These are phyloP conservation scores for Peronospora destructor DNA, from an alignment of 352 stramenopile genomes.

Conservation along the genomic window DNA sequence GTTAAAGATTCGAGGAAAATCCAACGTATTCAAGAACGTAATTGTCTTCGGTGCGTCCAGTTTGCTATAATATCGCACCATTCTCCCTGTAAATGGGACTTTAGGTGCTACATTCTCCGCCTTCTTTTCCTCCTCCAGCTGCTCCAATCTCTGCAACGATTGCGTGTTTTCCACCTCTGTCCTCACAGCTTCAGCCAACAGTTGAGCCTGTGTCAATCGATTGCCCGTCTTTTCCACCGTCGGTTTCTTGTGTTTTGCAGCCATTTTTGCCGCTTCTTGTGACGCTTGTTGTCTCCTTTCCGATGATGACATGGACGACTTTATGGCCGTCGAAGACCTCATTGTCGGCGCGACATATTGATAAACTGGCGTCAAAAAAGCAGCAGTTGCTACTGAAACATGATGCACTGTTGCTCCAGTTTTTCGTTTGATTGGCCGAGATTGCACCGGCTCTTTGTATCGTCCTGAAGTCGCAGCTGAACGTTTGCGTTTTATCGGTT, in stretches of 20 bases:
- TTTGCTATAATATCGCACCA: conserved; percentile 64
- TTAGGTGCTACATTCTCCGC: conserved; percentile 59
- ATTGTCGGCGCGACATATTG: conserved; percentile 35
- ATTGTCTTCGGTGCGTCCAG: conserved; percentile 64
- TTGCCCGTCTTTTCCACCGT: conserved; percentile 37
- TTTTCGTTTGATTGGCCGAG: conserved; percentile 16
- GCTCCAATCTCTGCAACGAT: conserved; percentile 72
- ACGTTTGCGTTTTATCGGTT: conserved; percentile 24
- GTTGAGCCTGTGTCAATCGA: conserved; percentile 56
- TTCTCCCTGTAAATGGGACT: conserved; percentile 55
- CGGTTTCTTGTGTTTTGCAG: conserved; percentile 28
- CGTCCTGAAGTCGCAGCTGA: conserved; percentile 18
- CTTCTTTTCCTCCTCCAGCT: conserved; percentile 80
- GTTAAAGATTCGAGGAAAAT: conserved; percentile 65
- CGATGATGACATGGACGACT: conserved; percentile 53
- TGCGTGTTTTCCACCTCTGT: conserved; percentile 75
- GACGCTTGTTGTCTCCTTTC: conserved; percentile 51
- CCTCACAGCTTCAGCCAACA: conserved; percentile 65
- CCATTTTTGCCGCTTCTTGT: conserved; percentile 42
- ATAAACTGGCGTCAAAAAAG: conserved; percentile 8
- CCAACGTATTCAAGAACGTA: conserved; percentile 67
- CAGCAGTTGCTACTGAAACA: conserved; percentile 2
- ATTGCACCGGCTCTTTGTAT: conserved; percentile 31
- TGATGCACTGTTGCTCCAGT: conserved; percentile 1
- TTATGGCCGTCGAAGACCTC: conserved; percentile 50